Evolutionary conservation across 352 stramenopile species (phyloP), one percentile per base, ranked within the genome.

Genomic region (Pythium volutum): DNA sequence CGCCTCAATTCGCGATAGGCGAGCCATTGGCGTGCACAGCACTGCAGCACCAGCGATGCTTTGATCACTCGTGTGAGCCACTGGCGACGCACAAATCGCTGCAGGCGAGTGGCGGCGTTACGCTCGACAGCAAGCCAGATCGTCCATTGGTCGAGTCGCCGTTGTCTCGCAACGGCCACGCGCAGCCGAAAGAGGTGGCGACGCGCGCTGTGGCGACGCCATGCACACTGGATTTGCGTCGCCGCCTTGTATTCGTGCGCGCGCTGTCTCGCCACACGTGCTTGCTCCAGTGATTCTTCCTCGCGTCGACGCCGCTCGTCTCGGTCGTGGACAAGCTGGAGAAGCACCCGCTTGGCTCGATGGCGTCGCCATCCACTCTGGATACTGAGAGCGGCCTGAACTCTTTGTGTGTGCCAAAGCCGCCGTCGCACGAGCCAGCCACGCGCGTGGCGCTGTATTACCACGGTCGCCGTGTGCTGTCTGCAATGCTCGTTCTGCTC

Each of bases 371-470:
- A 66, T 1, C 27, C 52, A 16, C 31, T 43, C 33, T 66, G 56
- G 26, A 66, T 57, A 0, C 18, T 14, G 9, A 43, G 4, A 7
- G 56, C 56, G 4, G 47, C 48, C 1, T 18, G 1, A 9, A 56
- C 36, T 16, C 59, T 36, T 38, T 51, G 69, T n/a, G 47, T 25
- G 22, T 65, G 64, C 20, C 51, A 59, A 16, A 71, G 16, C 0
- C 62, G 53, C 15, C 57, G 57, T 0, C 75, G 46, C 14, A 65
- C 67, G 15, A 83, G 46, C 39, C 65, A 70, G 0, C 71, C 71
- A 29, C 75, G 76, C 20, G 74, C 29, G 25, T 72, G 25, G 8
- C 71, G 53, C 51, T 89, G 80, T 31, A 89, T 76, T 2, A 47
- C 31, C 25, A 76, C 53, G 2, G 71, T 76, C n/a, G 76, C 70